A percentile compares a stretch with the other conserved stretches of the same genome.
Conservation (phyloP, 352 stramenopile species). For the Thalassiosira exigua region DNA sequence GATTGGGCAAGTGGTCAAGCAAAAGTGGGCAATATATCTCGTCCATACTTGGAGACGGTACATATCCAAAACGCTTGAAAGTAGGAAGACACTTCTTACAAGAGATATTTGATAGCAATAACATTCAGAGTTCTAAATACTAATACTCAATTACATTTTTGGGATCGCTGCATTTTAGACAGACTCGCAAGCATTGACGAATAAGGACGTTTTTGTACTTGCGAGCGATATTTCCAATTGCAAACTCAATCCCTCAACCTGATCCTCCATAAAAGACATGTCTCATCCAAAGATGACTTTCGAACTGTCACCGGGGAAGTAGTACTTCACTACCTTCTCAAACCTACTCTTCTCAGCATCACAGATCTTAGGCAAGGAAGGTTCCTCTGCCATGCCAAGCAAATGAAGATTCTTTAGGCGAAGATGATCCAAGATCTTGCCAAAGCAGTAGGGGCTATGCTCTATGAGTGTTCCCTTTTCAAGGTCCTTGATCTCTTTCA, state of each 20-base stretch:
- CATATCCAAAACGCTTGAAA: too few species aligned
- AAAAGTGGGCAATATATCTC: too few species aligned
- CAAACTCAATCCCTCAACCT: too few species aligned
- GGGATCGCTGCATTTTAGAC: neutral
- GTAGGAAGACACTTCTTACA: constrained; percentile 1
- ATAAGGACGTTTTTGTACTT: too few species aligned
- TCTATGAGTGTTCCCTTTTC: constrained; percentile 26
- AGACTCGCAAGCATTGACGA: too few species aligned
- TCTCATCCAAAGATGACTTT: neutral
- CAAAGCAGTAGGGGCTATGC: constrained; percentile 48
- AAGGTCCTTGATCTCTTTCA: constrained; percentile 24
- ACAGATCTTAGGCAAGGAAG: constrained; percentile 12
- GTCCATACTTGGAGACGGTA: too few species aligned
- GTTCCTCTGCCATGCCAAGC: constrained; percentile 1
- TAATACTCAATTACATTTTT: neutral
- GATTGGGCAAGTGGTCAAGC: too few species aligned
- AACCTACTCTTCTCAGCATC: constrained; percentile 37
- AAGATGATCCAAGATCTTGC: constrained; percentile 20
- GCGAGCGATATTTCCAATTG: too few species aligned
- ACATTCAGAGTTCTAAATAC: neutral
- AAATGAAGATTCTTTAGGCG: constrained; percentile 9
- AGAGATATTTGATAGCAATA: neutral
- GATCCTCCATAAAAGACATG: too few species aligned
- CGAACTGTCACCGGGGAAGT: constrained; percentile 33
- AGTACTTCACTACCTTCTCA: constrained; percentile 56